Percentiles rank a stretch among this genome's conserved stretches.
These are phyloP conservation scores for Ichthyophthirius multifiliis DNA, from an alignment of 169 alveolate species.

Conservation along the genomic window DNA sequence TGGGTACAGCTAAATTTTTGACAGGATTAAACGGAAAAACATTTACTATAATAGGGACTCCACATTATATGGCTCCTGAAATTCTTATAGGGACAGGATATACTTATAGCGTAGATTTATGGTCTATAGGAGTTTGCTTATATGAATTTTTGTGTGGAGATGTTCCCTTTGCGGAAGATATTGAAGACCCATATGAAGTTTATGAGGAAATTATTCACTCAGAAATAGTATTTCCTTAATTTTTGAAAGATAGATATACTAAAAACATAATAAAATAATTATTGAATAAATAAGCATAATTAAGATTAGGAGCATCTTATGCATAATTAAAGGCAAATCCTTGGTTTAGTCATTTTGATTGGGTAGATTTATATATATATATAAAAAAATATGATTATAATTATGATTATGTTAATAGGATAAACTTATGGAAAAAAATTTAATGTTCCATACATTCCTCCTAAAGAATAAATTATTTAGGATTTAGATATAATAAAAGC, in stretches of 20 bases:
- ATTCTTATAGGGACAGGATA: conserved; percentile 75
- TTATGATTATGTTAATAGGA: background rate
- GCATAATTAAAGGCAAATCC: conserved; percentile 34
- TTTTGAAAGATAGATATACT: conserved; percentile 23
- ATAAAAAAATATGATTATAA: background rate
- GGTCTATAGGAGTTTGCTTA: conserved; percentile 79
- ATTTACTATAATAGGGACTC: conserved; percentile 75
- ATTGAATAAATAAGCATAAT: conserved; percentile 39
- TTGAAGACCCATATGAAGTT: conserved; percentile 58
- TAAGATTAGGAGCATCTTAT: conserved; percentile 22
- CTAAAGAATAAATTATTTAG: conserved; percentile 29
- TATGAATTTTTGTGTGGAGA: conserved; percentile 82
- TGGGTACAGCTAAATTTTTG: conserved; percentile 69
- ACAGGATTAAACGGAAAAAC: conserved; percentile 58
- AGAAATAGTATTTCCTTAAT: conserved; percentile 29
- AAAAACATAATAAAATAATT: conserved; percentile 39
- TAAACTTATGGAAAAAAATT: conserved; percentile 33
- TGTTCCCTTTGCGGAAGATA: conserved; percentile 74
- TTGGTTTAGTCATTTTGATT: conserved; percentile 41
- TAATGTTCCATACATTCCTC: conserved; percentile 33
- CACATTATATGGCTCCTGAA: conserved; percentile 84
- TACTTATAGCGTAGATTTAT: conserved; percentile 59
- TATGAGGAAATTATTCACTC: conserved; percentile 48
- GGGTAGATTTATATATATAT: conserved; percentile 11
- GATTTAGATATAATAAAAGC: conserved; percentile 16